phyloP scores from a whole-genome alignment of 331 rosid genomes.

The Erythrophleum ivorense region DNA sequence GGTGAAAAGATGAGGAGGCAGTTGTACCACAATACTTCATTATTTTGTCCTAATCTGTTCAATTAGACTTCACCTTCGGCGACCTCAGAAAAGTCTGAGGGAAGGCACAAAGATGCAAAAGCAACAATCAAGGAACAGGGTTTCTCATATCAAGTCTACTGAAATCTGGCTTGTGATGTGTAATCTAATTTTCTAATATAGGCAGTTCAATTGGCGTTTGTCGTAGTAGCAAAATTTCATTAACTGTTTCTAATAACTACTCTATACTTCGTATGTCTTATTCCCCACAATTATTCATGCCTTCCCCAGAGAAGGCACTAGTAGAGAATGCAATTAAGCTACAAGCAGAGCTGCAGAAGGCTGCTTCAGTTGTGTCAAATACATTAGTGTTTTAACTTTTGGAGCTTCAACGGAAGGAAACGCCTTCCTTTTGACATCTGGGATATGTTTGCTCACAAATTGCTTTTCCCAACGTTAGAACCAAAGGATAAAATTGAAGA shows the following conservation, averaged over 20 bases:
- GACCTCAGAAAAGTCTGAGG: too few species aligned
- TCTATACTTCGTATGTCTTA: background rate
- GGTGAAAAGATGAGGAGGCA: too few species aligned
- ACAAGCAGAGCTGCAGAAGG: constrained; percentile 64
- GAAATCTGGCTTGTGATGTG: too few species aligned
- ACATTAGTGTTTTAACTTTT: background rate
- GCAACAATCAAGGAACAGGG: too few species aligned
- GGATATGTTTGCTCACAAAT: constrained; percentile 14
- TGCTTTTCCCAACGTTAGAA: constrained; percentile 51
- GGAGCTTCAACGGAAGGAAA: constrained; percentile 6
- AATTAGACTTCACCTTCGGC: too few species aligned
- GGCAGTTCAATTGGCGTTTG: too few species aligned
- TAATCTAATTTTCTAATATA: too few species aligned
- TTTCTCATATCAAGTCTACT: too few species aligned
- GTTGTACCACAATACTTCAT: too few species aligned
- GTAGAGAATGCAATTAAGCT: background rate
- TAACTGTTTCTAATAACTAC: background rate
- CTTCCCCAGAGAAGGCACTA: background rate
- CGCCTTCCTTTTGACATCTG: constrained; percentile 6
- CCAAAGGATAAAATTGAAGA: constrained; percentile 90
- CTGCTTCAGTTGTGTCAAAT: constrained; percentile 41
- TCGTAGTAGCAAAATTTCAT: too few species aligned
- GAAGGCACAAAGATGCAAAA: too few species aligned
- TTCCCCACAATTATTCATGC: background rate
- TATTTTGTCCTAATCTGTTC: too few species aligned